A percentile compares a stretch with the other conserved stretches of the same genome.
Evolutionary conservation across 352 stramenopile species (phyloP).

Genomic region (Globisporangium irregulare): DNA sequence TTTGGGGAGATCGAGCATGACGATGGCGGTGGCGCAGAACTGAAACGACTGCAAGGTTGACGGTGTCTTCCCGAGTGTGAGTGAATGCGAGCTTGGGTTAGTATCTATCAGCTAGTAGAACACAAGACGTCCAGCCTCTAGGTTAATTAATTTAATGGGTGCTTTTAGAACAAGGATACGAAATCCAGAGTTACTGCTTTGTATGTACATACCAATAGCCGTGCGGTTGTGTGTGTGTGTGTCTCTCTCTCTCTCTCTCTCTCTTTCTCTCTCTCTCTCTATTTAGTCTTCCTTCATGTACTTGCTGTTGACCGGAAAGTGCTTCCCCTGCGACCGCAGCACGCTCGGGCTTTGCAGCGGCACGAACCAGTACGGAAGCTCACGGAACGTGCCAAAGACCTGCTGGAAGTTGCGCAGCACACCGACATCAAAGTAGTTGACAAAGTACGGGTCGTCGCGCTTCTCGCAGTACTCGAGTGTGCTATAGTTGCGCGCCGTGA

Average conservation of each 20-base stretch:
- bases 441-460: conserved; percentile 63
- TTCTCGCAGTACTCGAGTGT: conserved; percentile 90
- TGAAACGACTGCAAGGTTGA: neutral
- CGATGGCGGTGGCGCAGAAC: conserved; percentile 9
- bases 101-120: neutral
- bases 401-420: conserved; percentile 72
- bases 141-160: conserved; percentile 7
- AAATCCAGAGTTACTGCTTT: neutral
- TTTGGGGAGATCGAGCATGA: conserved; percentile 22
- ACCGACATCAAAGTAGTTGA: conserved; percentile 81
- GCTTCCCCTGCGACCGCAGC: conserved; percentile 33
- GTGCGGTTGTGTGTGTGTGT: neutral
- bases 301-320: conserved; percentile 57
- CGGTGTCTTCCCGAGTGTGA: neutral
- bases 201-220: neutral
- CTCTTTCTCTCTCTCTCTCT: neutral
- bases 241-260: neutral
- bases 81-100: neutral
- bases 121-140: neutral
- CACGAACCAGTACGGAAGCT: conserved; percentile 72
- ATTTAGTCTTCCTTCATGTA: conserved; percentile 50
- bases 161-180: neutral
- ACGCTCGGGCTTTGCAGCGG: conserved; percentile 59
- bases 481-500: conserved; percentile 69
- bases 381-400: conserved; percentile 62